phyloP scores from a whole-genome alignment of 78 protist genomes.

The Andalucia godoyi region DNA sequence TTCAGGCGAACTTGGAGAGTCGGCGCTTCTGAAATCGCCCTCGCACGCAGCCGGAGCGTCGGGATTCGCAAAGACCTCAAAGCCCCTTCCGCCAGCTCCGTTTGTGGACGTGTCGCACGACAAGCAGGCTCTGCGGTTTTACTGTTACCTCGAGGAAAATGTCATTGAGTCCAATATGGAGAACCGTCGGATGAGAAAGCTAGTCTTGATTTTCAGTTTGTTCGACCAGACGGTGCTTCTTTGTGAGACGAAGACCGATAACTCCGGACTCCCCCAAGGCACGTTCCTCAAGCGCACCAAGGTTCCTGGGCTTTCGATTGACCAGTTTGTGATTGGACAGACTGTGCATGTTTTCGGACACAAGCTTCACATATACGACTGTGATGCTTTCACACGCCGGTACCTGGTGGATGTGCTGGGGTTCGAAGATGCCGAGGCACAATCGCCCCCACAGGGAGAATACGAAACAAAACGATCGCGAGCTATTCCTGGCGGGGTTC shows the following conservation, averaged over 20 bases:
- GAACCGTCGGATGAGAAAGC: slow-evolving; percentile 12
- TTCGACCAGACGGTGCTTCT: slow-evolving; percentile 38
- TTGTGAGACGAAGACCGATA: slow-evolving; percentile 17
- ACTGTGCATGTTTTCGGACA: slow-evolving; percentile 18
- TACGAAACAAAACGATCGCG: not conserved
- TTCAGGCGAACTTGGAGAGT: no score
- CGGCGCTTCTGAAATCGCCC: no score
- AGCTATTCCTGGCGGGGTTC: not conserved
- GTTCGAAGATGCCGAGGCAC: not conserved
- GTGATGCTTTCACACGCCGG: slow-evolving; percentile 35
- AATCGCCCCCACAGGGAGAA: not conserved
- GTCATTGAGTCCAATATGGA: slow-evolving; percentile 24
- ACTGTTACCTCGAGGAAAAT: slow-evolving; percentile 32
- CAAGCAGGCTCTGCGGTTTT: slow-evolving; percentile 28
- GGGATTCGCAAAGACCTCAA: no score
- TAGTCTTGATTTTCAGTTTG: not conserved
- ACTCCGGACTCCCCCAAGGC: slow-evolving; percentile 51
- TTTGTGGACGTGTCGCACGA: no score
- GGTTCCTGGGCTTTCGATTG: not conserved
- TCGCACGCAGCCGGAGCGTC: no score
- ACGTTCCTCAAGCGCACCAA: slow-evolving; percentile 11
- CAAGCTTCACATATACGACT: slow-evolving; percentile 6
- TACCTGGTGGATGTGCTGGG: not conserved
- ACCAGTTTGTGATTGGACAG: slow-evolving; percentile 41
- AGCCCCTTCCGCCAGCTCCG: no score